Evolutionary conservation across 2,329 filamentous ascomycete genomes (phyloP).

Genomic region (Eutypella sp.): DNA sequence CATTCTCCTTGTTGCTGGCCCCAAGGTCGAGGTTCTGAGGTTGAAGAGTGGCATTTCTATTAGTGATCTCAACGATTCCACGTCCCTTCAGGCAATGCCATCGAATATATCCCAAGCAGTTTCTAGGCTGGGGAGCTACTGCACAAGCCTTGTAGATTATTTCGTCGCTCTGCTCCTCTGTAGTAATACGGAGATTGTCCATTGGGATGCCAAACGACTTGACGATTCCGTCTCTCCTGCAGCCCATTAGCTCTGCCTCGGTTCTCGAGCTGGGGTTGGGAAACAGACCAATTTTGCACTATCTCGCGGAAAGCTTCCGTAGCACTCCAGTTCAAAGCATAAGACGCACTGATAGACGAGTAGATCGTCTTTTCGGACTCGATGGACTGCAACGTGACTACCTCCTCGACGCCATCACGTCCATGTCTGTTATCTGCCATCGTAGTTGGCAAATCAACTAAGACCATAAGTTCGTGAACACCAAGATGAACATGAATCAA

Average conservation of each 20-base stretch:
- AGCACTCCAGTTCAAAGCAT: conserved; percentile 9
- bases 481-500: too few relatives aligned
- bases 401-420: neutral
- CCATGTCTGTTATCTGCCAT: too few relatives aligned
- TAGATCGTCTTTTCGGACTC: conserved; percentile 3
- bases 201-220: conserved; percentile 17
- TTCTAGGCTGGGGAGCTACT: too few relatives aligned
- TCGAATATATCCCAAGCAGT: conserved; percentile 27
- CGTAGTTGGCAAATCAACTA: too few relatives aligned
- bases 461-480: too few relatives aligned
- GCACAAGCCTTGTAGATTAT: conserved; percentile 28
- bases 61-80: conserved; percentile 26
- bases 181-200: conserved; percentile 16
- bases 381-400: conserved; percentile 6
- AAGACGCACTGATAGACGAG: conserved; percentile 4
- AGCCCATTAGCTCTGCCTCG: conserved; percentile 1
- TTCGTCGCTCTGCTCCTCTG: conserved; percentile 16
- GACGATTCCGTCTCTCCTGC: conserved; percentile 27
- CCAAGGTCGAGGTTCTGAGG: conserved; percentile 26
- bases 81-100: conserved; percentile 15
- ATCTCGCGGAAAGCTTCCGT: conserved; percentile 29
- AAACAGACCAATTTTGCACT: conserved; percentile 27
- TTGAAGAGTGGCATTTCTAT: conserved; percentile 23
- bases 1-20: conserved; percentile 18
- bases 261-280: too few relatives aligned